A percentile compares a stretch with the other conserved stretches of the same genome.
Evolutionary conservation across 345 rosid genomes (phyloP).

Genomic region (Eucalyptus virginea): DNA sequence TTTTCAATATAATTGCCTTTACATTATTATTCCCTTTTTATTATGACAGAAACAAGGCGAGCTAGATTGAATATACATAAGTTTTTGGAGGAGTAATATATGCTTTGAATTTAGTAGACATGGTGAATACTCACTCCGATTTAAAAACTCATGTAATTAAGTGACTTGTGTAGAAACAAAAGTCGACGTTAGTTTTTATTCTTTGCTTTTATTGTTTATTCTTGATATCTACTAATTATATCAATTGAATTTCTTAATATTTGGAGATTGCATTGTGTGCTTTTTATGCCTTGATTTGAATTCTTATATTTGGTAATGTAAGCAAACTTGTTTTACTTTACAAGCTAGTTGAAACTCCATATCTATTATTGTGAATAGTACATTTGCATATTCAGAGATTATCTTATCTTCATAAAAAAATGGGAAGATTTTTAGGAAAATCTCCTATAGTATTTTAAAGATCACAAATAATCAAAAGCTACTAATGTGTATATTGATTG

Average conservation of each 20-base stretch:
- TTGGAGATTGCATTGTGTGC: neutral
- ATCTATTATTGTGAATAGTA: neutral
- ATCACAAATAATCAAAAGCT: too few species aligned
- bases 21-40: neutral
- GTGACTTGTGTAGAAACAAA: neutral
- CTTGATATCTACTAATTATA: neutral
- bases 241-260: neutral
- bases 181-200: neutral
- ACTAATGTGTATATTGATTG: neutral
- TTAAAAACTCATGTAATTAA: neutral
- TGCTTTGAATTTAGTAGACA: neutral
- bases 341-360: neutral
- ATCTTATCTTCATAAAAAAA: neutral
- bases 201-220: neutral
- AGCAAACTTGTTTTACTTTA: neutral
- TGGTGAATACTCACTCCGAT: neutral
- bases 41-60: neutral
- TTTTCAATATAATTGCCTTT: neutral
- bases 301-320: neutral
- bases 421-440: neutral
- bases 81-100: neutral
- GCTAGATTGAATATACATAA: neutral
- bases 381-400: neutral
- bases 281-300: neutral
- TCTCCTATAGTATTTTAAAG: neutral